Conservation (phyloP, 1,284 basidiomycete genomes). For the Earliella scabrosa region DNA sequence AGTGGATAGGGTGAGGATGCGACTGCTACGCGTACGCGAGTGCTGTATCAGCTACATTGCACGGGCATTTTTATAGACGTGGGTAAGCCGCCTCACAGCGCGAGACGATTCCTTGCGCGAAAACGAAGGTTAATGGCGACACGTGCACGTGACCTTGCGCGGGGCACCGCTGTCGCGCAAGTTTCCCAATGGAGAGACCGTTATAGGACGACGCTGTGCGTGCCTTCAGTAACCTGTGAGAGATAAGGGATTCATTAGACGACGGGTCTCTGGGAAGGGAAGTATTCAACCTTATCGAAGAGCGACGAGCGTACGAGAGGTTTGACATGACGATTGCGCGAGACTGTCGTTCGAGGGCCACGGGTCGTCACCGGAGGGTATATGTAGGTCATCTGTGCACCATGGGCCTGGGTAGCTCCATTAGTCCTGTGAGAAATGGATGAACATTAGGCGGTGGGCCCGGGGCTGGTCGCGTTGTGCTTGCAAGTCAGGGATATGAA, state of each 20-base stretch:
- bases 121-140: constrained; percentile 22
- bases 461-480: too few species aligned
- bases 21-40: background rate
- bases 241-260: background rate
- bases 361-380: background rate
- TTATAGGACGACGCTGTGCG: too few species aligned
- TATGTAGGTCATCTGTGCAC: background rate
- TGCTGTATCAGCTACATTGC: background rate
- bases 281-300: constrained; percentile 6
- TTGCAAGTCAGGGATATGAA: too few species aligned
- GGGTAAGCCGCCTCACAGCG: background rate
- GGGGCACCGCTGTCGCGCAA: background rate
- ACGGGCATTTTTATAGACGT: constrained; percentile 14
- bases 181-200: too few species aligned
- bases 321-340: constrained; percentile 11
- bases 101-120: constrained; percentile 17
- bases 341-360: constrained; percentile 11
- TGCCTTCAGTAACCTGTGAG: background rate
- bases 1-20: background rate
- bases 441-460: background rate
- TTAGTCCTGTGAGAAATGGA: background rate
- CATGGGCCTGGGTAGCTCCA: background rate
- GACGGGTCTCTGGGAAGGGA: background rate
- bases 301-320: background rate
- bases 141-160: constrained; percentile 23